A percentile compares a stretch with the other conserved stretches of the same genome.
These are phyloP conservation scores for Sporisorium scitamineum DNA, from an alignment of 1,284 basidiomycete species.

Conservation along the genomic window DNA sequence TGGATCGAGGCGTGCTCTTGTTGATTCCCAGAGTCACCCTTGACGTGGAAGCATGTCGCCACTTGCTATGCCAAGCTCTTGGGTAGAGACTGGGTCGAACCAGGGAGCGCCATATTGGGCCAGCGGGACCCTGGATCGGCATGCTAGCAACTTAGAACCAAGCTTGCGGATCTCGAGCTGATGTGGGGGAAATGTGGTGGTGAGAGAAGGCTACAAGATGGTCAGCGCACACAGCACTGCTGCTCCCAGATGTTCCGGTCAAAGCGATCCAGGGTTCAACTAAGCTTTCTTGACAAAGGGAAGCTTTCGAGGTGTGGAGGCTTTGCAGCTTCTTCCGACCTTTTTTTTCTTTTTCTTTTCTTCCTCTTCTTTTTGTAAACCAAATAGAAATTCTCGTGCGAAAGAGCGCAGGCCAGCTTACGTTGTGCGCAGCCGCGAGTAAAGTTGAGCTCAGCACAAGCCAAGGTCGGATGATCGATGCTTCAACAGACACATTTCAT, in stretches of 20 bases:
- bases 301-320: conserved; percentile 3
- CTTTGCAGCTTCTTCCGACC: background rate
- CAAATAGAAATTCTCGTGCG: conserved; percentile 24
- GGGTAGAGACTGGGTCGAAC: background rate
- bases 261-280: conserved; percentile 3
- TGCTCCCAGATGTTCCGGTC: background rate
- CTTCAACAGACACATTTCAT: background rate
- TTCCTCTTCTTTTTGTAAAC: background rate
- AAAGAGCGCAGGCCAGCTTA: conserved; percentile 20
- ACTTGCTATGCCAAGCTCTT: background rate
- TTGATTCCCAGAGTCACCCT: conserved; percentile 13
- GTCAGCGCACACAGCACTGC: background rate
- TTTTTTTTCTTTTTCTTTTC: background rate
- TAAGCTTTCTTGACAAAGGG: background rate
- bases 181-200: background rate
- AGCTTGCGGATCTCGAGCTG: background rate
- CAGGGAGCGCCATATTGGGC: conserved; percentile 17
- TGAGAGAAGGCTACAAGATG: background rate
- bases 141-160: background rate
- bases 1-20: conserved; percentile 6
- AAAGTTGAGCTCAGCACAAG: conserved; percentile 49
- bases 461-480: conserved; percentile 20
- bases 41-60: conserved; percentile 31
- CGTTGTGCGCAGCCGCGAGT: conserved; percentile 20
- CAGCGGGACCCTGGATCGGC: background rate